A percentile compares a stretch with the other conserved stretches of the same genome.
Evolutionary conservation across 2,329 filamentous ascomycete genomes (phyloP).

Genomic region (Penicillium sp.): DNA sequence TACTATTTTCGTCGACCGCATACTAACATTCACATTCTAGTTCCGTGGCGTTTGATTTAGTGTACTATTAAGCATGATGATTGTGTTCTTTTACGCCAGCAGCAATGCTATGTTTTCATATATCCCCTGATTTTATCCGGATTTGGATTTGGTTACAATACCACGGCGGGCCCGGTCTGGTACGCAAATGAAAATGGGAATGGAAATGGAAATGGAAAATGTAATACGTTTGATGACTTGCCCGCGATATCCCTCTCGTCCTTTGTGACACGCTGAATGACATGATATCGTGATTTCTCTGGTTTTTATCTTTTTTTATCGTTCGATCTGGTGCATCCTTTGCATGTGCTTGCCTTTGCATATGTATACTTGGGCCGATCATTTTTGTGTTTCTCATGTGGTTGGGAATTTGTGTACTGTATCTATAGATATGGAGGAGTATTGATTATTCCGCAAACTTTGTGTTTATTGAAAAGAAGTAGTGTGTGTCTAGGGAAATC

Average conservation of each 20-base stretch:
- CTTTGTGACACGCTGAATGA: constrained; percentile 9
- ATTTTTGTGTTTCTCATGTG: background rate
- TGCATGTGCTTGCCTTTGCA: constrained; percentile 6
- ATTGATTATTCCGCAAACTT: background rate
- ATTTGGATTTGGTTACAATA: constrained; percentile 13
- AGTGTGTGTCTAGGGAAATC: background rate
- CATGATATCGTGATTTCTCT: constrained; percentile 12
- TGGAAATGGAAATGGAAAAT: constrained; percentile 11
- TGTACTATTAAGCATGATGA: constrained; percentile 8
- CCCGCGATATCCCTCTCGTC: constrained; percentile 3
- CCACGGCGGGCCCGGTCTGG: constrained; percentile 34
- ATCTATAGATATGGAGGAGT: constrained; percentile 9
- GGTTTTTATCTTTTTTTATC: background rate
- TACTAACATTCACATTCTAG: constrained; percentile 37
- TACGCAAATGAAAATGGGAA: constrained; percentile 8
- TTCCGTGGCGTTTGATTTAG: constrained; percentile 51
- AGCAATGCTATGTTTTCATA: constrained; percentile 16
- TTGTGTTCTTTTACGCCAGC: constrained; percentile 15
- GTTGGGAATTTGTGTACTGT: background rate
- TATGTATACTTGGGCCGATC: background rate
- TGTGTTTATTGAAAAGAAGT: background rate
- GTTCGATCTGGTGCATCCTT: background rate
- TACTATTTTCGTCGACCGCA: background rate
- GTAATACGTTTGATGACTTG: constrained; percentile 27
- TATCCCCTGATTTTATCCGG: constrained; percentile 19